These are phyloP conservation scores for Dissophora globulifera DNA, from an alignment of 192 early-diverging fungal genomes.

Conservation along the genomic window DNA sequence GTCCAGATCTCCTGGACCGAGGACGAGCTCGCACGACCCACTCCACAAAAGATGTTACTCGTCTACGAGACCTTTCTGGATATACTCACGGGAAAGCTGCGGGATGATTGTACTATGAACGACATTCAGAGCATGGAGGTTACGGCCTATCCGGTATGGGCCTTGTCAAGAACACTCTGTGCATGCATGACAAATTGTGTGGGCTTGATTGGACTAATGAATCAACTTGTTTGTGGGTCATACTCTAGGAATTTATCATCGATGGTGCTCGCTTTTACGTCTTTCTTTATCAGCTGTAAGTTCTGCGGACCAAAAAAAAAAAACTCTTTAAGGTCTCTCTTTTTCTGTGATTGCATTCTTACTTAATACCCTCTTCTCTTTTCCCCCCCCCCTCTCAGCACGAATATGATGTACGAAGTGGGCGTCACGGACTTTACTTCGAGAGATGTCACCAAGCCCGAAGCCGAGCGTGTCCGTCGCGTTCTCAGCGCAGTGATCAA, in stretches of 20 bases:
- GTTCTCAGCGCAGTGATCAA: constrained; percentile 89
- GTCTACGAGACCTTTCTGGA: constrained; percentile 80
- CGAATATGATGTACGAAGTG: constrained; percentile 72
- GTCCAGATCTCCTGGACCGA: constrained; percentile 75
- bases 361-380: constrained; percentile 1
- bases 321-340: background rate
- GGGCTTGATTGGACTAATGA: no score
- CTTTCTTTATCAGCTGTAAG: background rate
- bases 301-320: background rate
- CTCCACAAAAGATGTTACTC: constrained; percentile 68
- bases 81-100: constrained; percentile 71
- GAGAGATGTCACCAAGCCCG: constrained; percentile 84
- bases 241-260: constrained; percentile 27
- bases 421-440: constrained; percentile 82
- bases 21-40: constrained; percentile 81
- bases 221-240: no score
- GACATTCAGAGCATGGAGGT: constrained; percentile 39
- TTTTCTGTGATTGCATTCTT: no score
- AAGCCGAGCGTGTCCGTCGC: constrained; percentile 69
- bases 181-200: no score
- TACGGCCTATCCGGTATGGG: background rate
- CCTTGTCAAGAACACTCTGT: no score
- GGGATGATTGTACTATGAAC: constrained; percentile 60
- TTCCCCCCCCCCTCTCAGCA: constrained; percentile 30
- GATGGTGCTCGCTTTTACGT: constrained; percentile 35